A percentile compares a stretch with the other conserved stretches of the same genome.
Conservation (phyloP, 176 grass and related monocot genomes). For the Carex kokanica region DNA sequence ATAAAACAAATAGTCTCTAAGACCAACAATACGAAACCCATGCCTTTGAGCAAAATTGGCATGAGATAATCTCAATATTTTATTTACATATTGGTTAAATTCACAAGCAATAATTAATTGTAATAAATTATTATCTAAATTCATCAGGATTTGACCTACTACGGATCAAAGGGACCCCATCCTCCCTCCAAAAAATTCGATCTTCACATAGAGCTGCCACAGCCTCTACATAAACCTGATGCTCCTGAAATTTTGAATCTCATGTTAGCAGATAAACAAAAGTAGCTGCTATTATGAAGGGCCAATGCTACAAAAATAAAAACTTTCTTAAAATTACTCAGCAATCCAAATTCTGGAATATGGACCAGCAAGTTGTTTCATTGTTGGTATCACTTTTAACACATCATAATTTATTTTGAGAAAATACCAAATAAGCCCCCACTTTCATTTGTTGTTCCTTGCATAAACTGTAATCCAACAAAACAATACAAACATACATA, state of each 20-base stretch:
- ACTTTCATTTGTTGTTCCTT: not conserved
- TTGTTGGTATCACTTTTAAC: not conserved
- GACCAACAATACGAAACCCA: not conserved
- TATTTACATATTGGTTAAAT: not conserved
- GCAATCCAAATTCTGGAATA: not conserved
- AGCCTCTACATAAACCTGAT: slow-evolving; percentile 77
- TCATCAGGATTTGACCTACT: slow-evolving; percentile 25
- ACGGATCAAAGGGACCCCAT: slow-evolving; percentile 39
- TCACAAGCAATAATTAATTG: not conserved
- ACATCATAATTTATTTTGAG: not conserved
- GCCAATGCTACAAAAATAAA: not conserved
- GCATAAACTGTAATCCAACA: not conserved
- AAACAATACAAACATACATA: not conserved
- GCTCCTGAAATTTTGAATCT: slow-evolving; percentile 44
- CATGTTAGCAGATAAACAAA: not conserved
- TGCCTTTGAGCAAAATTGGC: slow-evolving; percentile 28
- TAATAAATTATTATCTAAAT: slow-evolving; percentile 25
- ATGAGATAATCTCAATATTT: not conserved
- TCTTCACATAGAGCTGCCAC: slow-evolving; percentile 76
- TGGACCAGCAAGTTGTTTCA: not conserved
- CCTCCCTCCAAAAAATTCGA: slow-evolving; percentile 64
- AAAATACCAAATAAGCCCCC: not conserved
- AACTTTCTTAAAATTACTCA: not conserved
- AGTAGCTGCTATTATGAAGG: not conserved
- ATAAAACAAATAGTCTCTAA: not conserved